These are phyloP conservation scores for Nakazawaea ernobii DNA, from an alignment of 805 yeast genomes.

Conservation along the genomic window DNA sequence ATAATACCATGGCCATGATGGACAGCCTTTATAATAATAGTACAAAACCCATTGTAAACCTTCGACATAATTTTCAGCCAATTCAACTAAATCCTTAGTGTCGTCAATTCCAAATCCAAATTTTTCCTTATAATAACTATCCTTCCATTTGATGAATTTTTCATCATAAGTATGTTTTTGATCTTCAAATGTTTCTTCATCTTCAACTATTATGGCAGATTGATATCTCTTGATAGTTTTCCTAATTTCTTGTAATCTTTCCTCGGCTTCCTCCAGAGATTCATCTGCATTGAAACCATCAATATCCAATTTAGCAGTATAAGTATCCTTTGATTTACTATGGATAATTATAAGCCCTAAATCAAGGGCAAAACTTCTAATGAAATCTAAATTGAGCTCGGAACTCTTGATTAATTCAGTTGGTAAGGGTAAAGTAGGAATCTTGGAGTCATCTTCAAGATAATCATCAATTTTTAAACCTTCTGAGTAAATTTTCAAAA, in stretches of 20 bases:
- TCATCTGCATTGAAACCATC: slow-evolving; percentile 71
- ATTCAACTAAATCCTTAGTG: slow-evolving; percentile 49
- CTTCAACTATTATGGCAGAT: slow-evolving; percentile 56
- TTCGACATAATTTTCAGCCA: slow-evolving; percentile 79
- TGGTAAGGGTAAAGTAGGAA: slow-evolving; percentile 43
- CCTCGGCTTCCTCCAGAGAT: slow-evolving; percentile 56
- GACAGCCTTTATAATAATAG: slow-evolving; percentile 86
- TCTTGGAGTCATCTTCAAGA: slow-evolving; percentile 30
- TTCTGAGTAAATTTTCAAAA: slow-evolving; percentile 21
- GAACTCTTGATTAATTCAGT: slow-evolving; percentile 36
- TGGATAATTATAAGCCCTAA: slow-evolving; percentile 63
- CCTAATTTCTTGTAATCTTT: slow-evolving; percentile 45
- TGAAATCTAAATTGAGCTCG: slow-evolving; percentile 48
- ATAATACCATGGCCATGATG: slow-evolving; percentile 96
- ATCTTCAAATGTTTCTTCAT: slow-evolving; percentile 43
- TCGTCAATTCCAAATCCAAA: slow-evolving; percentile 62
- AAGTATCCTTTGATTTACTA: slow-evolving; percentile 48
- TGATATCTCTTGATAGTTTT: slow-evolving; percentile 59
- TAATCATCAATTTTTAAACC: slow-evolving; percentile 27
- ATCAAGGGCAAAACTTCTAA: slow-evolving; percentile 60
- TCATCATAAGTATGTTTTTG: slow-evolving; percentile 62
- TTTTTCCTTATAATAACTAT: slow-evolving; percentile 78
- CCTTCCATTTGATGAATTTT: slow-evolving; percentile 80
- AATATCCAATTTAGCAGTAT: slow-evolving; percentile 57
- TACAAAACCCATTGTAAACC: slow-evolving; percentile 96